Base-by-base conservation (phyloP, 345 rosid species). In the Abelmoschus esculentus region DNA sequence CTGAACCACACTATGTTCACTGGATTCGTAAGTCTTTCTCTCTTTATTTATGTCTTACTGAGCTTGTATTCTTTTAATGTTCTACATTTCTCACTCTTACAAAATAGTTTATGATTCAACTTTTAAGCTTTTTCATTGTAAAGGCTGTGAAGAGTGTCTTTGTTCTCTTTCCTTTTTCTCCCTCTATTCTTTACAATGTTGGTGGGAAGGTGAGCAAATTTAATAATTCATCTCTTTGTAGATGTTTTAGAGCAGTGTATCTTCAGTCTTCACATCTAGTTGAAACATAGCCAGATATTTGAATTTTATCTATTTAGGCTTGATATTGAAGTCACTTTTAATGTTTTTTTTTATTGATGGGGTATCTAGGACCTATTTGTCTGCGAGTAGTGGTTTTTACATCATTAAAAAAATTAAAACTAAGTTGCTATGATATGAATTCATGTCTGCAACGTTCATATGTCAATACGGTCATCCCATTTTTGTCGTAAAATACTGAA, bases 1-100 rank as follows among this genome's bases (percentile, higher is more conserved):
- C 87, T 2, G 84, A 88, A 76, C 81, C 81, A 5, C 86, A 81
- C 67, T 86, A 73, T 74, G 78, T 83, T 13, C 92, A 84, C 74
- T 84, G 90, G 92, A 84, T 88, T 72, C 78, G 89, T 87, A 81
- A 76, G 84, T 47, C 68, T 53, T 32, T 46, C 70, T 47, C 19
- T 22, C 40, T 66, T 10, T 22, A 28, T n/a, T 31, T 66, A 0
- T 19, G 8, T 28, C 29, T 22, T 29, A 31, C 19, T 18, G 61
- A 50, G 34, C 36, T 34, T 71, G 8, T 32, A 38, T 38, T 42
- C 26, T 8, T 26, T 44, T 4, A 9, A 28, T 56, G 17, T 19
- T 18, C 61, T 70, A 15, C 4, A 7, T 56, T 14, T 15, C 11
- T 69, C 32, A 7, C 26, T 7, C 64, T 7, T 40, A 11, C 14